Conservation (phyloP, 1,284 basidiomycete genomes). For the Apiotrichum laibachii region DNA sequence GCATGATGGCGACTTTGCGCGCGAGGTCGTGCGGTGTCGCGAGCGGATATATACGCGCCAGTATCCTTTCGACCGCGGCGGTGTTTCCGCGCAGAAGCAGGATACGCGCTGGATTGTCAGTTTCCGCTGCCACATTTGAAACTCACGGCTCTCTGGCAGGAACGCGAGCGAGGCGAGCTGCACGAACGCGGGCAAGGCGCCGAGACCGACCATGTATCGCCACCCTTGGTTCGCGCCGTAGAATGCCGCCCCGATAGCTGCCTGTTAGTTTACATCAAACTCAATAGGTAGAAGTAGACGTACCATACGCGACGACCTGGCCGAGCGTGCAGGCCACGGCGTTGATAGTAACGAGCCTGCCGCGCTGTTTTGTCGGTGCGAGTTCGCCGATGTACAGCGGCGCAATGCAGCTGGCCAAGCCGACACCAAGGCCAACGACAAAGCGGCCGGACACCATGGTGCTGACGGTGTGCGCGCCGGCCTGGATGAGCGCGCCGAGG, state of each 20-base stretch:
- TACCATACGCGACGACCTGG: slow-evolving; percentile 70
- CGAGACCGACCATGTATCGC: slow-evolving; percentile 80
- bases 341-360: slow-evolving; percentile 64
- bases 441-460: slow-evolving; percentile 74
- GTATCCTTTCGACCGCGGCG: slow-evolving; percentile 57
- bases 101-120: slow-evolving; percentile 60
- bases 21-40: slow-evolving; percentile 65
- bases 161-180: slow-evolving; percentile 64
- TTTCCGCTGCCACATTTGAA: not conserved
- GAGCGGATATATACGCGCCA: slow-evolving; percentile 65
- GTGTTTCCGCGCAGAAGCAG: slow-evolving; percentile 61
- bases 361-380: slow-evolving; percentile 69
- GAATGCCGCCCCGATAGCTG: slow-evolving; percentile 66
- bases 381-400: slow-evolving; percentile 82
- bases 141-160: slow-evolving; percentile 69
- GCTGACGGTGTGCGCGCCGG: slow-evolving; percentile 64
- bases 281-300: slow-evolving; percentile 11
- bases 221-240: slow-evolving; percentile 64
- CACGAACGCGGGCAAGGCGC: slow-evolving; percentile 64
- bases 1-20: slow-evolving; percentile 62
- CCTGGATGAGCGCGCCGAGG: slow-evolving; percentile 62
- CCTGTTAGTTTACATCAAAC: not conserved
- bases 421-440: slow-evolving; percentile 58
- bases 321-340: slow-evolving; percentile 56
- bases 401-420: slow-evolving; percentile 70